Evolutionary conservation across 2,329 filamentous ascomycete species (phyloP).

Genomic region (Xylaria polymorpha): DNA sequence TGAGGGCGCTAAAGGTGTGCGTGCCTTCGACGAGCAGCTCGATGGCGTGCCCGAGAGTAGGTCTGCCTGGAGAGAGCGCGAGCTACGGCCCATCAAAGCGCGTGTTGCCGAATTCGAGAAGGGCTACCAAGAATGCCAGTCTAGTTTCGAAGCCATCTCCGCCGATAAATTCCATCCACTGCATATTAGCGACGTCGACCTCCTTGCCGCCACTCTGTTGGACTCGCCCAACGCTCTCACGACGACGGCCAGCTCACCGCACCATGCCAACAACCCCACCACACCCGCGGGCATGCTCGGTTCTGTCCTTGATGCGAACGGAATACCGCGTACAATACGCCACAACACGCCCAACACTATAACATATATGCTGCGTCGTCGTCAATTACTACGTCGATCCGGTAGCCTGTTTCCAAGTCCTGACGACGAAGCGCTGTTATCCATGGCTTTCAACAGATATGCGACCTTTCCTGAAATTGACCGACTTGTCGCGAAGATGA

Average conservation of each 20-base stretch:
- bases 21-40: slow-evolving; percentile 53
- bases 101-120: slow-evolving; percentile 50
- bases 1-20: slow-evolving; percentile 57
- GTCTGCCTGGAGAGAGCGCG: slow-evolving; percentile 29
- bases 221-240: slow-evolving; percentile 3
- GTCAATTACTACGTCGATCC: slow-evolving; percentile 30
- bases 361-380: slow-evolving; percentile 47
- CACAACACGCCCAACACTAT: slow-evolving; percentile 38
- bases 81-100: slow-evolving; percentile 49
- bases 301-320: slow-evolving; percentile 44
- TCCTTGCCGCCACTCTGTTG: slow-evolving; percentile 56
- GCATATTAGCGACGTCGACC: slow-evolving; percentile 57
- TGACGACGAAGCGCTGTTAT: slow-evolving; percentile 22
- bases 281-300: slow-evolving; percentile 9
- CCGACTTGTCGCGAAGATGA: slow-evolving; percentile 42
- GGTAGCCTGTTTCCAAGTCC: not conserved
- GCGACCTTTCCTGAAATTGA: slow-evolving; percentile 40
- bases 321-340: slow-evolving; percentile 43
- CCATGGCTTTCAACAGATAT: slow-evolving; percentile 28
- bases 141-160: slow-evolving; percentile 30
- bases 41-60: slow-evolving; percentile 45
- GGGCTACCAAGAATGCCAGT: slow-evolving; percentile 37
- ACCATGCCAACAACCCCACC: not conserved
- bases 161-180: slow-evolving; percentile 47
- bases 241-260: not conserved